Evolutionary conservation across 1,284 basidiomycete genomes (phyloP), one percentile per base, ranked within the genome.

Genomic region (Agroathelia rolfsii): DNA sequence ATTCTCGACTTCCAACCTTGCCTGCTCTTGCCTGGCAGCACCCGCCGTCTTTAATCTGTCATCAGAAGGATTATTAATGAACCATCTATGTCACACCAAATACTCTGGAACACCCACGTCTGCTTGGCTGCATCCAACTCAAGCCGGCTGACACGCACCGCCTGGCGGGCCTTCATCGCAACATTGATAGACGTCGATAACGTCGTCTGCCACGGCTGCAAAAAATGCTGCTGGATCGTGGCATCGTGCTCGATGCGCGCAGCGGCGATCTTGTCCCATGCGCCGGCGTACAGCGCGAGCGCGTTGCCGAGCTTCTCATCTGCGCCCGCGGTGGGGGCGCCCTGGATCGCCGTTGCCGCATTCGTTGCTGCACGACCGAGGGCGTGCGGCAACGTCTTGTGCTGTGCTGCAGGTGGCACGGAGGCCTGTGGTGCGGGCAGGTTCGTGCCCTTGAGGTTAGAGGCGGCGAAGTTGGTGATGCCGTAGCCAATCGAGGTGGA

Each of bases 321-420:
- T 9, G 56, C 58, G 13, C 68, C 68, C 16, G 57, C 58, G 3
- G 59, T 59, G 1, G 66, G 53, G 12, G 52, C 51, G n/a, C n/a
- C n/a, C 34, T 72, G 63, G 15, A 86, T 56, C 6, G 67, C 59
- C 3, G 64, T 62, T 4, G 84, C 78, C 1, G 84, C 85, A 3
- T 63, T 56, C 32, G 78, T 73, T 1, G 92, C 77, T 0, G 90
- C 83, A 29, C 94, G 80, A 14, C 77, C 73, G 35, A 97, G 71
- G 0, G 95, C 94, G 53, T 97, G 94, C 3, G 92, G 84, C 29
- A 98, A 80, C 2, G 94, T 98, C 74, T 96, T 96, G 64, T 87
- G 87, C 48, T 76, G 75, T 3, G 61, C 50, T 9, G 64, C 58
- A 4, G 66, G 63, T 2, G 72, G 64, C 0, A 76, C 52, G 13